Evolutionary conservation across 306 rosid genomes (phyloP), one percentile per base, ranked within the genome.

Genomic region (Vigna reflexopilosa): DNA sequence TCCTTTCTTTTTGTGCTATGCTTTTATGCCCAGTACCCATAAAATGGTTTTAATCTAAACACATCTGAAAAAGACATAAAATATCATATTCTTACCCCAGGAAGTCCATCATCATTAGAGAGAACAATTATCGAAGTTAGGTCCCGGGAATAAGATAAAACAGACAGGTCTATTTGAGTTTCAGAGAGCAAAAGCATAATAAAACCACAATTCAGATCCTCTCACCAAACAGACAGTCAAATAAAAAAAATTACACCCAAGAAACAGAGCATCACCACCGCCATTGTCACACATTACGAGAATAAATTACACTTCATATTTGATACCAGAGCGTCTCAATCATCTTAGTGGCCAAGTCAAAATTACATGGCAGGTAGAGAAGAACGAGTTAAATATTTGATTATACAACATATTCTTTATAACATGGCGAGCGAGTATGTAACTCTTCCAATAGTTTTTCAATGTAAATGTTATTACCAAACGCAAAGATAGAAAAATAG

Each of bases 211-310:
- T 36, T 32, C 17, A 2, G 49, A 6, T 34, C 30, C 38, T 56
- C 73, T 72, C 38, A 64, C 73, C 75, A 71, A 65, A 64, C 7
- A 63, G 16, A 17, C 40, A 58, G 28, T 12, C 6, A 57, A 58
- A 58, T 26, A 26, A 26, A 26, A 26, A 26, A 26, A 26, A 26
- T 26, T 2, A 26, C 28, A 2, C 3, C 28, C 3, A 26, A 26
- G 28, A 26, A 54, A 0, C 15, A 38, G 44, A 7, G 11, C 44
- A 38, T 38, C 44, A 7, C 44, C 97, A 15, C 89, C 90, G 45
- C 91, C 94, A 73, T 87, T 90, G 52, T 75, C 5, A 30, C 15
- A 19, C 49, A 63, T 36, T 40, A 40, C 11, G 44, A 30, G 7
- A 54, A 10, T 16, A 42, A 14, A 65, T 66, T 34, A 24, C 67